These are phyloP conservation scores for Epichloe sibirici DNA, from an alignment of 2,329 filamentous ascomycete species.

Conservation along the genomic window DNA sequence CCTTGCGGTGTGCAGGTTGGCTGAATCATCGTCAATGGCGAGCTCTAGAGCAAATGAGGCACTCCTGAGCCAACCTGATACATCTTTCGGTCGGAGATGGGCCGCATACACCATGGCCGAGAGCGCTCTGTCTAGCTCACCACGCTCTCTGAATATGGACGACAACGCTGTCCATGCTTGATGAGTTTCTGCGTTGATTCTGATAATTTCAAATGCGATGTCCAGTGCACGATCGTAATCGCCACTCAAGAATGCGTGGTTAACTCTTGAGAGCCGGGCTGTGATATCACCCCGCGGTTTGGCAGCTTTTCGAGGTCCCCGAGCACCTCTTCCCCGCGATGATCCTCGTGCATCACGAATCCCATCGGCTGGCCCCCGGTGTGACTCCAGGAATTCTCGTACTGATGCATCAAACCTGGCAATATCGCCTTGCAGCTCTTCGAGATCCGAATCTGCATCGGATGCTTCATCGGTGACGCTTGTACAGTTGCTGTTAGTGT, in stretches of 20 bases:
- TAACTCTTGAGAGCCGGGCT: conserved; percentile 52
- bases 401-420: conserved; percentile 31
- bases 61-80: conserved; percentile 45
- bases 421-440: conserved; percentile 31
- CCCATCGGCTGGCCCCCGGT: conserved; percentile 17
- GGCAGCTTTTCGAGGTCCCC: conserved; percentile 46
- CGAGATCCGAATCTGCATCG: conserved; percentile 32
- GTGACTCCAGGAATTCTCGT: conserved; percentile 26
- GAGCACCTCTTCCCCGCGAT: conserved; percentile 17
- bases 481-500: conserved; percentile 1
- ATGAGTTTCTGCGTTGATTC: conserved; percentile 55
- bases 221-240: conserved; percentile 48
- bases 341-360: conserved; percentile 11
- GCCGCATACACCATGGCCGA: conserved; percentile 50
- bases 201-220: conserved; percentile 49
- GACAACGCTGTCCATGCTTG: conserved; percentile 52
- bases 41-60: conserved; percentile 44
- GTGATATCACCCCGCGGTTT: conserved; percentile 64
- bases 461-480: conserved; percentile 19
- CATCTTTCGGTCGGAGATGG: conserved; percentile 48
- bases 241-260: conserved; percentile 51
- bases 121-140: conserved; percentile 43
- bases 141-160: conserved; percentile 48
- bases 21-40: conserved; percentile 32
- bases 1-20: conserved; percentile 40